These are phyloP conservation scores for Pascua sp. DNA, from an alignment of 1,284 basidiomycete species.

Conservation along the genomic window DNA sequence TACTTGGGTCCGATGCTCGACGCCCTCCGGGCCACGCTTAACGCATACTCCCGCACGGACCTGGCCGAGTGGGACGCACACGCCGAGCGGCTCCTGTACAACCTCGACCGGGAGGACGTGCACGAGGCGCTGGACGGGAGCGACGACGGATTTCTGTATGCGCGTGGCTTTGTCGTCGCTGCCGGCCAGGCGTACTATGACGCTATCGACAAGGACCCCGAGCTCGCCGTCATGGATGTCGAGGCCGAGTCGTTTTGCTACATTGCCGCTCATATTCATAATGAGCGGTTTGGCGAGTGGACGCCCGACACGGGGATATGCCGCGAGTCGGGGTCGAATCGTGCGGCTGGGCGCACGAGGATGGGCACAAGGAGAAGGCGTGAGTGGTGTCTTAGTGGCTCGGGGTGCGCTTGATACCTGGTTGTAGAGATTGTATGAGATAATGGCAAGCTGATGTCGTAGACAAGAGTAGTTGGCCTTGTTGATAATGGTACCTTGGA, in stretches of 20 bases:
- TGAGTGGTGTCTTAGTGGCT: too few species aligned
- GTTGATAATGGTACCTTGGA: too few species aligned
- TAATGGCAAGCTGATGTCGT: too few species aligned
- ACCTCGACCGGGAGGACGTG: slow-evolving; percentile 10
- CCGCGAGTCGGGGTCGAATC: slow-evolving; percentile 1
- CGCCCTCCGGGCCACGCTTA: neutral
- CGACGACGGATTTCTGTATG: slow-evolving; percentile 15
- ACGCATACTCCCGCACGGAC: neutral
- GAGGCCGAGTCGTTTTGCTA: slow-evolving; percentile 10
- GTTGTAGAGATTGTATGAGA: too few species aligned
- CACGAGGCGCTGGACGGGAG: slow-evolving; percentile 4
- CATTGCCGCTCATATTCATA: neutral
- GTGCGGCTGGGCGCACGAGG: neutral
- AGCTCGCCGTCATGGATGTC: slow-evolving; percentile 1
- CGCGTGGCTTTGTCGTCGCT: slow-evolving; percentile 10
- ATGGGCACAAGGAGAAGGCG: too few species aligned
- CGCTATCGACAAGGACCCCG: slow-evolving; percentile 1
- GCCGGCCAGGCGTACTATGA: slow-evolving; percentile 8
- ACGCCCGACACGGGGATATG: neutral
- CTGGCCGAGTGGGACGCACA: slow-evolving; percentile 10
- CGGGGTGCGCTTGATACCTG: too few species aligned
- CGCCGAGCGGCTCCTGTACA: slow-evolving; percentile 6
- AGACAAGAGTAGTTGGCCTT: too few species aligned
- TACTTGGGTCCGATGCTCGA: neutral
- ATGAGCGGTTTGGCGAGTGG: slow-evolving; percentile 11